Percentiles rank a stretch among this genome's conserved stretches.
Conservation (phyloP, 441 rosid species). For the Monsonia emarginata region DNA sequence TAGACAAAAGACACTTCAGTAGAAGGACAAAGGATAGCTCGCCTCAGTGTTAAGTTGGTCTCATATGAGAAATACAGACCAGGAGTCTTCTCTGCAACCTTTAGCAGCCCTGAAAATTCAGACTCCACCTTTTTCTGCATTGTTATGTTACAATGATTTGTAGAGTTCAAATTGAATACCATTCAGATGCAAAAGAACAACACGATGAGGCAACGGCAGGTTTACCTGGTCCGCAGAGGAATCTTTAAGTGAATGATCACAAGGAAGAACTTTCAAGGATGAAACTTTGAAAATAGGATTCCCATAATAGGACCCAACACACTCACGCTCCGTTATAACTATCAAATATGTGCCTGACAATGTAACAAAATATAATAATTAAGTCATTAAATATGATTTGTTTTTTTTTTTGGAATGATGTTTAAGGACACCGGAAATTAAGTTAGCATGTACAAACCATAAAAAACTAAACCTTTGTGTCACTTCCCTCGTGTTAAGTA, state of each 20-base stretch:
- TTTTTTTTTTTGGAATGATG: too few relatives aligned
- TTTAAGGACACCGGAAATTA: neutral
- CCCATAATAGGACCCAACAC: slow-evolving; percentile 71
- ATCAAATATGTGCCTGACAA: slow-evolving; percentile 72
- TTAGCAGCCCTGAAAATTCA: slow-evolving; percentile 47
- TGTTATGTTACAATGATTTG: neutral
- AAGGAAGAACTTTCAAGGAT: slow-evolving; percentile 74
- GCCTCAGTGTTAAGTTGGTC: slow-evolving; percentile 85
- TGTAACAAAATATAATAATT: slow-evolving; percentile 5
- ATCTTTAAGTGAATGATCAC: slow-evolving; percentile 58
- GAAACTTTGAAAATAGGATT: slow-evolving; percentile 67
- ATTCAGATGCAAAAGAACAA: neutral
- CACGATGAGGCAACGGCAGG: slow-evolving; percentile 7
- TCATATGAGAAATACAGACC: slow-evolving; percentile 93
- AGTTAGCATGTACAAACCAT: neutral
- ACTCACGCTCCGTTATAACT: slow-evolving; percentile 64
- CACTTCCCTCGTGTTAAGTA: neutral
- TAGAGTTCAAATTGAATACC: slow-evolving; percentile 7
- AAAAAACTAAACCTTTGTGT: neutral
- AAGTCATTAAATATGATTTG: neutral
- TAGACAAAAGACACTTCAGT: neutral
- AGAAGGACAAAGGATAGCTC: slow-evolving; percentile 3
- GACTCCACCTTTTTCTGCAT: slow-evolving; percentile 53
- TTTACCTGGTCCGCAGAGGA: slow-evolving; percentile 64
- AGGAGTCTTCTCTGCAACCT: slow-evolving; percentile 45